A percentile compares a stretch with the other conserved stretches of the same genome.
Conservation (phyloP, 2,329 filamentous ascomycete species). For the Colletotrichum sojae region DNA sequence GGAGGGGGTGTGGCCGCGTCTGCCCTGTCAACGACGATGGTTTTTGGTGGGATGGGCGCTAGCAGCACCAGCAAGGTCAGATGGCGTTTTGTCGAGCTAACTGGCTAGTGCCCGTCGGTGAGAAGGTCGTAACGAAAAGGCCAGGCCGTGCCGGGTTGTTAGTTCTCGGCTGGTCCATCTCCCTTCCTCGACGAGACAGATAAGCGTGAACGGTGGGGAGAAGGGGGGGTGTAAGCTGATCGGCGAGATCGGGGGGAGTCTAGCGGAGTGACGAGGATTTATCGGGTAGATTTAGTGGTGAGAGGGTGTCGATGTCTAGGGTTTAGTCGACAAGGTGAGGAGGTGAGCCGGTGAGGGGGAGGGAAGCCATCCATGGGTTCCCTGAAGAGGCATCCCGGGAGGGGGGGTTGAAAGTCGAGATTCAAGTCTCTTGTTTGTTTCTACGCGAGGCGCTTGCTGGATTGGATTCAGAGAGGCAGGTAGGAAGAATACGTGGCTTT, state of each 20-base stretch:
- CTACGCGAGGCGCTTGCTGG: too few species aligned
- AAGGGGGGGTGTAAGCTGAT: neutral
- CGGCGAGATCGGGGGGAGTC: slow-evolving; percentile 6
- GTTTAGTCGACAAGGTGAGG: neutral
- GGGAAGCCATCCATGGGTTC: neutral
- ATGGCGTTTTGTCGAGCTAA: slow-evolving; percentile 16
- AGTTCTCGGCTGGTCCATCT: too few species aligned
- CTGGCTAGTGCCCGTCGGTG: slow-evolving; percentile 20
- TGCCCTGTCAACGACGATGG: neutral
- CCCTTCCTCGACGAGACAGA: too few species aligned
- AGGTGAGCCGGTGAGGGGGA: neutral
- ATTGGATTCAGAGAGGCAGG: too few species aligned
- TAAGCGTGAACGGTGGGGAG: neutral
- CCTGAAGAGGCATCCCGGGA: slow-evolving; percentile 5
- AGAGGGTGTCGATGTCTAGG: neutral
- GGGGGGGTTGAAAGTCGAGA: neutral
- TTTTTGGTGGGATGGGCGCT: slow-evolving; percentile 11
- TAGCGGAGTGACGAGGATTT: slow-evolving; percentile 5
- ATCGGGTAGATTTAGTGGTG: slow-evolving; percentile 2
- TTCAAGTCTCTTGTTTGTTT: too few species aligned
- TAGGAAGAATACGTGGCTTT: too few species aligned
- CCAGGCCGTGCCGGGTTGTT: too few species aligned
- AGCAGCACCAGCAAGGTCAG: slow-evolving; percentile 1
- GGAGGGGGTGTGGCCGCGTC: neutral
- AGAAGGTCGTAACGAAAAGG: neutral